These are phyloP conservation scores for Micractinium conductrix DNA, from an alignment of 139 green algal genomes.

Conservation along the genomic window DNA sequence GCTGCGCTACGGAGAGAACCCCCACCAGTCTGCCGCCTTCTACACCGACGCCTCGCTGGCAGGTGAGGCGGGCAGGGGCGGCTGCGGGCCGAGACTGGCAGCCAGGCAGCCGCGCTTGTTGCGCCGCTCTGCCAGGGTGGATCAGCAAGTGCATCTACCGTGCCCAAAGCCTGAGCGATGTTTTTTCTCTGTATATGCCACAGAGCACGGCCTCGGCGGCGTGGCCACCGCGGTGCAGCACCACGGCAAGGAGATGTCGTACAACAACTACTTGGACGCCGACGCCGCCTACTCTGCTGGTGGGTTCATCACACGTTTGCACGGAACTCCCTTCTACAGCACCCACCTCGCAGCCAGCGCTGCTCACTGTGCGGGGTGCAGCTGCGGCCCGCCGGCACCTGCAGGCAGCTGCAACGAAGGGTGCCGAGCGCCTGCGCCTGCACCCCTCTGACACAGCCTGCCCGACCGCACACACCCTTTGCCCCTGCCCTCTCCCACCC, in stretches of 20 bases:
- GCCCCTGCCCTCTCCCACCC: background rate
- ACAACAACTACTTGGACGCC: conserved; percentile 99
- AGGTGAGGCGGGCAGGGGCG: background rate
- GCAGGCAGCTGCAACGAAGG: too few relatives aligned
- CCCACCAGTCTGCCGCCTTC: conserved; percentile 97
- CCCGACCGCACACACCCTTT: background rate
- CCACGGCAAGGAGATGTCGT: conserved; percentile 98
- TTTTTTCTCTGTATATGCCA: too few relatives aligned
- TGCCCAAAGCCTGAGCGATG: too few relatives aligned
- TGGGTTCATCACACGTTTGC: background rate
- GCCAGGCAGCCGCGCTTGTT: background rate
- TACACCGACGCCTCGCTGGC: conserved; percentile 92
- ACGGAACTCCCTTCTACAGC: too few relatives aligned
- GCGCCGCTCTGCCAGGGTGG: background rate
- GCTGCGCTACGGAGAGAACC: conserved; percentile 98
- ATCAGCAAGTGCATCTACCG: too few relatives aligned
- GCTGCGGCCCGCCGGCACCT: background rate
- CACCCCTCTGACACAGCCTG: conserved; percentile 40
- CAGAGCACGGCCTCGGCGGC: conserved; percentile 78
- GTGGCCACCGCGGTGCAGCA: conserved; percentile 90
- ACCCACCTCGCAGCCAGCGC: too few relatives aligned
- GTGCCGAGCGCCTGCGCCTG: background rate
- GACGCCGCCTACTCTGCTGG: conserved; percentile 66
- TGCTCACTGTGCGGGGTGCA: too few relatives aligned
- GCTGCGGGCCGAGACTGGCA: background rate